phyloP scores from a whole-genome alignment of 2,329 filamentous ascomycete species.

The Aspergillus oerlinghausenensis region DNA sequence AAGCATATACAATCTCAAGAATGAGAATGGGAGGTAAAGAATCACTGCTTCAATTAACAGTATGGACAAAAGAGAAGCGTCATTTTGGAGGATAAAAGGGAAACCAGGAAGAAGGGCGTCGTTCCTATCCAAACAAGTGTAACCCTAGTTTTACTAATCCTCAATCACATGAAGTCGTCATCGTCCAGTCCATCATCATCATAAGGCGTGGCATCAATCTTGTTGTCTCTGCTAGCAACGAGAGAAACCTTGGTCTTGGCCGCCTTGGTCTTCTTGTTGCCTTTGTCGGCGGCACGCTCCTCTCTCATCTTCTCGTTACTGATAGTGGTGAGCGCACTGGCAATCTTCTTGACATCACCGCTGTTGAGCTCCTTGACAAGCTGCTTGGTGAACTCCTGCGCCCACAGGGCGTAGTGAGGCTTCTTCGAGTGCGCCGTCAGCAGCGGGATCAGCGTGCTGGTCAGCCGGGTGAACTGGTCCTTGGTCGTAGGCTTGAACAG shows the following conservation, averaged over 20 bases:
- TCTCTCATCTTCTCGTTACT: slow-evolving; percentile 98
- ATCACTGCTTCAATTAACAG: neutral
- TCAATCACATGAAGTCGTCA: slow-evolving; percentile 46
- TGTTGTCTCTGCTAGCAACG: slow-evolving; percentile 56
- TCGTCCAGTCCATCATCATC: slow-evolving; percentile 79
- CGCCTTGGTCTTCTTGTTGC: slow-evolving; percentile 94
- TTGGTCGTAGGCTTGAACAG: slow-evolving; percentile 90
- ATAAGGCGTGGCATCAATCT: slow-evolving; percentile 69
- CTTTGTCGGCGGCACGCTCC: slow-evolving; percentile 91
- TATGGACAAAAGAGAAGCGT: slow-evolving; percentile 12
- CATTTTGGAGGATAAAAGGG: slow-evolving; percentile 1
- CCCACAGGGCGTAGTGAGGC: slow-evolving; percentile 82
- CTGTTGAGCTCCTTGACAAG: slow-evolving; percentile 82
- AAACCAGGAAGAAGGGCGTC: slow-evolving; percentile 2
- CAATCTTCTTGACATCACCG: slow-evolving; percentile 94
- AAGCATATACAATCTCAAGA: neutral
- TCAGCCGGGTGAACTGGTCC: slow-evolving; percentile 75
- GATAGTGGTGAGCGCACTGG: slow-evolving; percentile 79
- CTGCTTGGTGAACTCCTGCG: slow-evolving; percentile 85
- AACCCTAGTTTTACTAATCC: neutral
- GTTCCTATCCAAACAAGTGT: neutral
- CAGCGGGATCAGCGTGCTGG: slow-evolving; percentile 73
- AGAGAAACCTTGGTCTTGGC: slow-evolving; percentile 90
- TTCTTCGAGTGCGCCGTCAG: slow-evolving; percentile 74
- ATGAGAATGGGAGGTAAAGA: neutral